Percentiles rank a stretch among this genome's conserved stretches.
phyloP scores from a whole-genome alignment of 305 asterid genomes.

The Ajuga reptans region DNA sequence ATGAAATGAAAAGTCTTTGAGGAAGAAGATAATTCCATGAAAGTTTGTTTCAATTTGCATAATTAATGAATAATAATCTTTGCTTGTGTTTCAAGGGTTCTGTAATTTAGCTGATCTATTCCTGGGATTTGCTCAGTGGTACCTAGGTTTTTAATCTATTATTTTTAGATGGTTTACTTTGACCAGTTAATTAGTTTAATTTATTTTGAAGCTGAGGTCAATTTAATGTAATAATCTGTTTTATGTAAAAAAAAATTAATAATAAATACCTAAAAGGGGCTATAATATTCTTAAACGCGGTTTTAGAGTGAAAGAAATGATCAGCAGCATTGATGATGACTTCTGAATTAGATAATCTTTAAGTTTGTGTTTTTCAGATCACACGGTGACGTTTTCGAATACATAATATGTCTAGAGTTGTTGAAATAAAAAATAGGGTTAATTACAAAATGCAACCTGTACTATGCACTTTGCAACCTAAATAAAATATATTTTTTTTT shows the following conservation, averaged over 20 bases:
- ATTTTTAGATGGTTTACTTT: not conserved
- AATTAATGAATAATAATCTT: not conserved
- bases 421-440: too few species aligned
- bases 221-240: not conserved
- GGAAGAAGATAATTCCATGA: not conserved
- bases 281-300: not conserved
- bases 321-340: too few species aligned
- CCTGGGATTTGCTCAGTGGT: not conserved
- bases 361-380: too few species aligned
- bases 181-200: not conserved
- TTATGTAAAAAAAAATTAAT: too few species aligned
- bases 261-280: not conserved
- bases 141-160: not conserved
- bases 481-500: too few species aligned
- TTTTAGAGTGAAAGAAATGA: not conserved
- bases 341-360: too few species aligned
- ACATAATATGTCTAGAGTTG: too few species aligned
- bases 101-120: not conserved
- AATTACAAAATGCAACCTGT: too few species aligned
- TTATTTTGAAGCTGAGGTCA: not conserved
- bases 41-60: not conserved
- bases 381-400: too few species aligned
- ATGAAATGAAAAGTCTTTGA: slow-evolving; percentile 1
- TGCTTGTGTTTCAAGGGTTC: slow-evolving; percentile 5
- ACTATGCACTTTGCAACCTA: too few species aligned